phyloP scores from a whole-genome alignment of 2,329 filamentous ascomycete species.

The Achaetomium macrosporum region DNA sequence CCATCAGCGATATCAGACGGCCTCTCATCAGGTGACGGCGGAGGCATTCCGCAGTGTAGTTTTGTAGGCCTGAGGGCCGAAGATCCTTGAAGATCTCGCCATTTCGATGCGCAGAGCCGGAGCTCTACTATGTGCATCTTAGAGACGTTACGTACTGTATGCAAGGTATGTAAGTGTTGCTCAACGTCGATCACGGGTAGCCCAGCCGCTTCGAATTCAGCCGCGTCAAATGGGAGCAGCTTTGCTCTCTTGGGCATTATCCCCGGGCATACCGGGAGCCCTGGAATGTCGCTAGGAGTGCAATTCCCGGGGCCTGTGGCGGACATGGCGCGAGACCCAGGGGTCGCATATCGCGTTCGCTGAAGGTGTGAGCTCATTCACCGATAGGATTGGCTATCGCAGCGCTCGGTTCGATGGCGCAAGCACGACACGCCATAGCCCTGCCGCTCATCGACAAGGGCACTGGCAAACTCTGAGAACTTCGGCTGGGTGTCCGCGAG shows the following conservation, averaged over 20 bases:
- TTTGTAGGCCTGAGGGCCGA: no score
- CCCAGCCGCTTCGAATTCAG: slow-evolving; percentile 10
- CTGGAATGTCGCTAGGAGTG: slow-evolving; percentile 3
- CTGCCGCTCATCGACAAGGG: neutral
- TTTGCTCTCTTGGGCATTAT: slow-evolving; percentile 10
- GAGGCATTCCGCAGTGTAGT: neutral
- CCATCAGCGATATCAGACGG: neutral
- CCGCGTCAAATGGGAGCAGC: neutral
- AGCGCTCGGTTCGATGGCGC: neutral
- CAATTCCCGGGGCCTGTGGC: slow-evolving; percentile 3
- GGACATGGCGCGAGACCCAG: slow-evolving; percentile 12
- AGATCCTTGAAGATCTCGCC: neutral
- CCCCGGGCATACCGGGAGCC: slow-evolving; percentile 9
- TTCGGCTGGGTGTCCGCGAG: slow-evolving; percentile 7
- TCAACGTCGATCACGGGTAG: neutral
- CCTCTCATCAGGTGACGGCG: neutral
- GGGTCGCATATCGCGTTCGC: slow-evolving; percentile 5
- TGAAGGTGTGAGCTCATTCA: neutral
- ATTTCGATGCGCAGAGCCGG: neutral
- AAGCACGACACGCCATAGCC: neutral
- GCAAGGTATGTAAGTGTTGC: no score
- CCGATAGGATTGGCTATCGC: slow-evolving; percentile 10
- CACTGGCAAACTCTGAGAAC: slow-evolving; percentile 2
- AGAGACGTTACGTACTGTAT: no score
- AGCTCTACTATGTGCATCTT: no score